Evolutionary conservation across 192 early-diverging fungal genomes (phyloP).

Genomic region (Podochytrium sp.): DNA sequence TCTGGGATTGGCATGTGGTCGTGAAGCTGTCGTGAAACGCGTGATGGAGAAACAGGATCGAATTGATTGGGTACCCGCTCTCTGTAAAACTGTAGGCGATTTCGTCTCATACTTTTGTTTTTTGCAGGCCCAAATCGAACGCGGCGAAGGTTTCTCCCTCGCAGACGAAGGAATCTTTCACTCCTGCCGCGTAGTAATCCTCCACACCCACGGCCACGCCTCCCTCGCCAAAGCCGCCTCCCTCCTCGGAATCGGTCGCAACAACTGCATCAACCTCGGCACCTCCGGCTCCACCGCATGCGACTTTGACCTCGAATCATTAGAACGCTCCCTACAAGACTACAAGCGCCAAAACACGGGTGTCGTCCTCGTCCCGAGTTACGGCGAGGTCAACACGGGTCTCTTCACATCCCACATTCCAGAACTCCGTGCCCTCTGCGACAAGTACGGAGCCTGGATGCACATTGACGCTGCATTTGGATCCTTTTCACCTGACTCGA

Average conservation of each 20-base stretch:
- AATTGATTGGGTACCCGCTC: too few relatives aligned
- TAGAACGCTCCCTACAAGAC: constrained; percentile 24
- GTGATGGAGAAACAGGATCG: constrained; percentile 23
- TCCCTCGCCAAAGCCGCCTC: constrained; percentile 57
- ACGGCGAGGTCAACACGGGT: constrained; percentile 65
- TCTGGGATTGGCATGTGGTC: constrained; percentile 49
- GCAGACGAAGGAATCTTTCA: constrained; percentile 45
- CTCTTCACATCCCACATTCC: constrained; percentile 41
- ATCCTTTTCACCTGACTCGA: constrained; percentile 46
- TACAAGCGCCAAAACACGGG: constrained; percentile 21
- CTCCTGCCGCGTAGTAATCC: background rate
- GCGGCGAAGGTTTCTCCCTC: constrained; percentile 39
- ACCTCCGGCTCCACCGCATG: background rate
- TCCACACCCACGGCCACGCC: constrained; percentile 46
- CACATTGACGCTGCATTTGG: constrained; percentile 73
- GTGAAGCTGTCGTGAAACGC: constrained; percentile 38
- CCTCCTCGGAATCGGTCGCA: constrained; percentile 55
- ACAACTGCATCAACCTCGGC: constrained; percentile 50
- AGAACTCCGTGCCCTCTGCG: constrained; percentile 45
- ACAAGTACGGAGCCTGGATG: constrained; percentile 51
- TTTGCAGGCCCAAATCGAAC: too few relatives aligned
- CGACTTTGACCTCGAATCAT: constrained; percentile 9
- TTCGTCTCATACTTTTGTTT: too few relatives aligned
- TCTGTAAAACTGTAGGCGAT: too few relatives aligned
- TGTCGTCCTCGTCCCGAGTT: constrained; percentile 50